Evolutionary conservation across 2,329 filamentous ascomycete genomes (phyloP).

Genomic region (Apiospora pterosperma): DNA sequence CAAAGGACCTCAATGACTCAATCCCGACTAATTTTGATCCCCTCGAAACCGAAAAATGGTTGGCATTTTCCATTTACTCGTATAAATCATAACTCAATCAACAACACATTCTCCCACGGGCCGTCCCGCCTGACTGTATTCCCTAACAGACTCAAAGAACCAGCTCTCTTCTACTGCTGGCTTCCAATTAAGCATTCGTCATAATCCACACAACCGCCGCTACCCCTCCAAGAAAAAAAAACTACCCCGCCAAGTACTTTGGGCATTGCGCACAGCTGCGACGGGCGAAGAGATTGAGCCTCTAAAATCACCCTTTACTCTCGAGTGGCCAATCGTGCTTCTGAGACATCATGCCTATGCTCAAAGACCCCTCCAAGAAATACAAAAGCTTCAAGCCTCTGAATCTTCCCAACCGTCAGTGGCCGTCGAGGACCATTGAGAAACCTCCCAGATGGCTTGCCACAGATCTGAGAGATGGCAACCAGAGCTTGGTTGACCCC

Average conservation of each 20-base stretch:
- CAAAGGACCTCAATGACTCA: neutral
- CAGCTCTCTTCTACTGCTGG: neutral
- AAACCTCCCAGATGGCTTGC: constrained; percentile 89
- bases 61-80: neutral
- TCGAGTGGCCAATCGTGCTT: constrained; percentile 7
- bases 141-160: neutral
- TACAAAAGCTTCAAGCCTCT: constrained; percentile 69
- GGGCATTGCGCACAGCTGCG: neutral
- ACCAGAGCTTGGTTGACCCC: constrained; percentile 88
- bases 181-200: neutral
- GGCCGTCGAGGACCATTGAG: constrained; percentile 78
- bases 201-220: neutral
- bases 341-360: constrained; percentile 39
- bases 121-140: neutral
- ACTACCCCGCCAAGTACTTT: neutral
- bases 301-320: neutral
- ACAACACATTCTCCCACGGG: neutral
- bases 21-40: neutral
- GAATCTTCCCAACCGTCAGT: constrained; percentile 69
- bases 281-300: neutral
- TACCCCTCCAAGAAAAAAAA: constrained; percentile 2
- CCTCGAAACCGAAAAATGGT: neutral
- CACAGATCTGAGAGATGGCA: constrained; percentile 86
- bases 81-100: too few relatives aligned
- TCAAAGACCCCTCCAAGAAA: constrained; percentile 73